These are phyloP conservation scores for grape (Vitis vinifera) DNA, from an alignment of 164 flowering plant genomes.

Conservation along the genomic window DNA sequence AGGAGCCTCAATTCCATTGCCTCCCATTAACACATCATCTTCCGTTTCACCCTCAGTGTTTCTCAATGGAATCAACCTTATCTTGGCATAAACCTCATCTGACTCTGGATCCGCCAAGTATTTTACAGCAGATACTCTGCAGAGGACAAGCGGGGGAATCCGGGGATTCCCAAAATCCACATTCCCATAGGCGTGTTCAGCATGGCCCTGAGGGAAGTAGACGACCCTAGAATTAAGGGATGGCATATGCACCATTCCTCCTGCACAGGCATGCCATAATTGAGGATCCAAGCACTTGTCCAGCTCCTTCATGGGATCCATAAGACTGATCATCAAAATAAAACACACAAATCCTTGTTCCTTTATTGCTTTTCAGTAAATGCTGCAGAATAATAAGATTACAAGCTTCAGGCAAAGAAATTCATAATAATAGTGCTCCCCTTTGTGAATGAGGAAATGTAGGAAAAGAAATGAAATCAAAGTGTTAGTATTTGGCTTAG, in stretches of 20 bases:
- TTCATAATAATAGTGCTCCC: too few species aligned
- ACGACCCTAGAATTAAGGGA: slow-evolving; percentile 34
- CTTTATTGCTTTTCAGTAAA: not conserved
- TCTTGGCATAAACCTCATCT: slow-evolving; percentile 50
- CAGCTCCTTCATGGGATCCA: slow-evolving; percentile 25
- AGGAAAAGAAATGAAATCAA: too few species aligned
- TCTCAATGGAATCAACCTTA: slow-evolving; percentile 36
- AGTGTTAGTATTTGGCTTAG: too few species aligned
- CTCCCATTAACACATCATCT: slow-evolving; percentile 19
- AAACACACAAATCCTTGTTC: not conserved
- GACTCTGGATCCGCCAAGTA: slow-evolving; percentile 53
- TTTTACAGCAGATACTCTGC: slow-evolving; percentile 34
- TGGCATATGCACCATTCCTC: slow-evolving; percentile 62
- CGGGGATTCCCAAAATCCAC: slow-evolving; percentile 30
- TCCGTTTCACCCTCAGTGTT: slow-evolving; percentile 15
- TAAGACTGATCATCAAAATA: slow-evolving; percentile 23
- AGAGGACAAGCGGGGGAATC: slow-evolving; percentile 37
- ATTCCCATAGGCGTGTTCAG: slow-evolving; percentile 42
- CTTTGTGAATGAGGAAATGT: too few species aligned
- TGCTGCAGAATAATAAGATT: not conserved
- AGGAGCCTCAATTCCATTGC: slow-evolving; percentile 19
- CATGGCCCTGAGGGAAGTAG: slow-evolving; percentile 62
- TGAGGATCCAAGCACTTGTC: slow-evolving; percentile 51
- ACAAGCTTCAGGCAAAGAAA: not conserved
- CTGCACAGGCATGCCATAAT: slow-evolving; percentile 68